Evolutionary conservation across 2,329 filamentous ascomycete genomes (phyloP), one percentile per base, ranked within the genome.

Genomic region (Aspergillus texensis): DNA sequence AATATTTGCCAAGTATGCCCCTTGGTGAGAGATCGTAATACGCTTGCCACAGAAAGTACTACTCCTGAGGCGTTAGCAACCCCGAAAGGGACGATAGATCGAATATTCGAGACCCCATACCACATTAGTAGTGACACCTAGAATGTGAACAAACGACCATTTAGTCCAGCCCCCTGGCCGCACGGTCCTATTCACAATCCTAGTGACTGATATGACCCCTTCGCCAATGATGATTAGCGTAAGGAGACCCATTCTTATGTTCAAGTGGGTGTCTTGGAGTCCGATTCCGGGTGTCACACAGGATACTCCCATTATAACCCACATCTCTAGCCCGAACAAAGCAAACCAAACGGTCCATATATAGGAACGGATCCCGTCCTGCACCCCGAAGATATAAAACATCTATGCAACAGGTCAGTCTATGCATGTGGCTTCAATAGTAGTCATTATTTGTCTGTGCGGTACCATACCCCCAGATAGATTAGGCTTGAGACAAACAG

Each of bases 171-270:
- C 78, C 24, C 74, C 74, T 28, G 70, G 73, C 62, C 72, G 74
- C 26, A 79, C 75, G 62, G 80, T 83, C 46, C 83, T 84, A 21
- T 89, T 85, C 41, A 83, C 83, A 71, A 80, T 78, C 32, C 84
- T 83, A 28, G 83, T 84, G 32, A 89, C 78, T n/a, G 85, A 83
- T 45, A 89, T 88, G 19, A 88, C 85, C 57, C 87, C 87, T 70
- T 90, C 88, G 16, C 88, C 88, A 62, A 90, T 83, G 61, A 91
- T 87, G 64, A 90, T 89, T 55, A 90, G 80, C 0, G 88, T 90
- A 61, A 90, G 78, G 2, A 89, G 79, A 14, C 83, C 85, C 82
- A 90, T 85, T 11, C 89, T 83, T 69, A 88, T 86, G 70, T 88
- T 87, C 60, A 90, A 74, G 71, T 89, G 86, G 0, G 86, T 90